A percentile compares a stretch with the other conserved stretches of the same genome.
Conservation (phyloP, 208 protist genomes). For the Polymyxa betae region DNA sequence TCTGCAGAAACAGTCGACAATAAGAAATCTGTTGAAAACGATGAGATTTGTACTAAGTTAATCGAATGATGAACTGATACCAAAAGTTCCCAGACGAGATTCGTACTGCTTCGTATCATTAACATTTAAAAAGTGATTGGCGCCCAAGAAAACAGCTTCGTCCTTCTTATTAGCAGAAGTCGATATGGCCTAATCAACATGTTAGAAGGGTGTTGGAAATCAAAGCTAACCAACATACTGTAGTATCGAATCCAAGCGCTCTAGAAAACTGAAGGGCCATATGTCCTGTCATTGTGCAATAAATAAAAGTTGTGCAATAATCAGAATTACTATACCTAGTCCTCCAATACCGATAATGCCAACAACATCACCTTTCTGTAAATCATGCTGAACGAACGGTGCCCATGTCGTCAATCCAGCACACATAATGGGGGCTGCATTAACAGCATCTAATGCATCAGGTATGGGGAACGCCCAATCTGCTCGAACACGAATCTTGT, state of each 20-base stretch:
- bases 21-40: slow-evolving; percentile 4
- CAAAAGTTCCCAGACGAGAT: neutral
- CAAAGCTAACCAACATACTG: neutral
- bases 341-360: slow-evolving; percentile 33
- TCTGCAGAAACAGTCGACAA: slow-evolving; percentile 34
- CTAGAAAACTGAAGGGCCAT: neutral
- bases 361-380: neutral
- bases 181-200: slow-evolving; percentile 1
- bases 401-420: slow-evolving; percentile 34
- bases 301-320: neutral
- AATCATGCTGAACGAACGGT: slow-evolving; percentile 2
- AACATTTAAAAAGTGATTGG: neutral
- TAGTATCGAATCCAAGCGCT: neutral
- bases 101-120: neutral
- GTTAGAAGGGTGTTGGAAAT: neutral
- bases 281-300: neutral
- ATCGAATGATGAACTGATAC: neutral
- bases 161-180: neutral
- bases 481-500: neutral
- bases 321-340: neutral
- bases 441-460: neutral
- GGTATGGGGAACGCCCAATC: slow-evolving; percentile 43
- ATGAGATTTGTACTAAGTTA: neutral
- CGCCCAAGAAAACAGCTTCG: neutral
- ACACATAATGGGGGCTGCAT: slow-evolving; percentile 18